Percentiles rank a stretch among this genome's conserved stretches.
These are phyloP conservation scores for Cladorrhinum sp. DNA, from an alignment of 2,329 filamentous ascomycete genomes.

Conservation along the genomic window DNA sequence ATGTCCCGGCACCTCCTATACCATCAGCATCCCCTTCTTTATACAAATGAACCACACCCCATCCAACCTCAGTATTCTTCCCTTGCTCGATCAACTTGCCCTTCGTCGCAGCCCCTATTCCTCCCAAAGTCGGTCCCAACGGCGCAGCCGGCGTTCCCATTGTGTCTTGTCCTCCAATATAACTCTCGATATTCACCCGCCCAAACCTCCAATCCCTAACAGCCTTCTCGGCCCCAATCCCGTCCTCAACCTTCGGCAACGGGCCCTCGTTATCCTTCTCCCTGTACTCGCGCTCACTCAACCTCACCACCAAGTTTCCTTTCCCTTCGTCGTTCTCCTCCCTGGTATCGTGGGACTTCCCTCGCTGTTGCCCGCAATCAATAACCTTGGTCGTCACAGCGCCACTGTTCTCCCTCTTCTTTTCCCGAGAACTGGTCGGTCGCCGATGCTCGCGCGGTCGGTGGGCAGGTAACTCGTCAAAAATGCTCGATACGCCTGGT, in stretches of 20 bases:
- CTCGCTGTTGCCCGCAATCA: conserved; percentile 48
- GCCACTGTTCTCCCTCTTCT: neutral
- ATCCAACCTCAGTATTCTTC: conserved; percentile 74
- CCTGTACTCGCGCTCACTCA: conserved; percentile 41
- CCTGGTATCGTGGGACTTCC: conserved; percentile 27
- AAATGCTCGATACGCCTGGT: conserved; percentile 45
- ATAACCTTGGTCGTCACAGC: conserved; percentile 37
- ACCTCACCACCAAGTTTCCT: conserved; percentile 30
- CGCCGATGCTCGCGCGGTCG: conserved; percentile 28
- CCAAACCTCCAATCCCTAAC: conserved; percentile 77
- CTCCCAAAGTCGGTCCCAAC: conserved; percentile 53
- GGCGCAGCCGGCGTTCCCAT: conserved; percentile 32
- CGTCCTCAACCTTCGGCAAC: conserved; percentile 42
- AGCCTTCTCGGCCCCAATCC: conserved; percentile 48
- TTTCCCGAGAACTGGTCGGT: neutral
- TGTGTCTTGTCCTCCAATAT: conserved; percentile 27
- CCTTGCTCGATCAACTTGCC: conserved; percentile 71
- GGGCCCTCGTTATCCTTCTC: conserved; percentile 26
- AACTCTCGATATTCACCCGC: conserved; percentile 70
- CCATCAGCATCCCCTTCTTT: conserved; percentile 58
- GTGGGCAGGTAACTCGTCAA: conserved; percentile 54
- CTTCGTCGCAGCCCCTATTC: conserved; percentile 73
- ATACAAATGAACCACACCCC: conserved; percentile 93
- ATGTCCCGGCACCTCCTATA: conserved; percentile 18
- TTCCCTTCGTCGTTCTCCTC: conserved; percentile 29